Conservation (phyloP, 148 eudicot genomes). For the Vaccinium myrtillus region DNA sequence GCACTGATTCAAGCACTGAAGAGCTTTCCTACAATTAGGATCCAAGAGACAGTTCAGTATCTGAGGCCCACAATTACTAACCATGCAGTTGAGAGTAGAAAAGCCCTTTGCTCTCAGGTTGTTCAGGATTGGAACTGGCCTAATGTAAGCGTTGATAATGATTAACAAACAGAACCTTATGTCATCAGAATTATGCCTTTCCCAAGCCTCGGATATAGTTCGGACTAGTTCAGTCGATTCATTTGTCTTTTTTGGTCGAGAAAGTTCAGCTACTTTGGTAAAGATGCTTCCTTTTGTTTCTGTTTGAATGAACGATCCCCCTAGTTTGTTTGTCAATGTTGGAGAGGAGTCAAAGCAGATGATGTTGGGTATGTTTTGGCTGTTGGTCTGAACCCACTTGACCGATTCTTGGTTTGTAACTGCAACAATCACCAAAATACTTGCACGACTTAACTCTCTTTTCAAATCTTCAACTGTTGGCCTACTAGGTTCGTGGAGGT, state of each 20-base stretch:
- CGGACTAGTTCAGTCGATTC: conserved; percentile 43
- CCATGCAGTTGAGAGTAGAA: conserved; percentile 82
- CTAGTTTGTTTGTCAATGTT: conserved; percentile 66
- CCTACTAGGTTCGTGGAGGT: conserved; percentile 19
- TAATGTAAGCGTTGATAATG: conserved; percentile 77
- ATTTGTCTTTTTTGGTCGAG: conserved; percentile 31
- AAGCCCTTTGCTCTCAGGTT: conserved; percentile 90
- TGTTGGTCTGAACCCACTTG: conserved; percentile 48
- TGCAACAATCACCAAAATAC: conserved; percentile 68
- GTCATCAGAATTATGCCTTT: conserved; percentile 85
- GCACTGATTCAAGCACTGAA: conserved; percentile 89
- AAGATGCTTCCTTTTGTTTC: conserved; percentile 36
- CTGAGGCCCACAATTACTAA: conserved; percentile 82
- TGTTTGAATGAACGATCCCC: conserved; percentile 43
- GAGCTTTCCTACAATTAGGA: conserved; percentile 84
- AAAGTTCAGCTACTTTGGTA: conserved; percentile 32
- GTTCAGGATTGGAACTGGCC: conserved; percentile 63
- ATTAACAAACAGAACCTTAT: conserved; percentile 83
- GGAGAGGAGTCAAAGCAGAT: conserved; percentile 81
- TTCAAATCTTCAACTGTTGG: conserved; percentile 28
- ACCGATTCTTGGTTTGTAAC: conserved; percentile 62
- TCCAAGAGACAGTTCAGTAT: conserved; percentile 86
- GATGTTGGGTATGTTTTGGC: conserved; percentile 53
- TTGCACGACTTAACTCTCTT: conserved; percentile 40
- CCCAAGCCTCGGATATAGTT: conserved; percentile 79